Conservation (phyloP, 768 basidiomycete species). For the Pleurotus citrinopileatus region DNA sequence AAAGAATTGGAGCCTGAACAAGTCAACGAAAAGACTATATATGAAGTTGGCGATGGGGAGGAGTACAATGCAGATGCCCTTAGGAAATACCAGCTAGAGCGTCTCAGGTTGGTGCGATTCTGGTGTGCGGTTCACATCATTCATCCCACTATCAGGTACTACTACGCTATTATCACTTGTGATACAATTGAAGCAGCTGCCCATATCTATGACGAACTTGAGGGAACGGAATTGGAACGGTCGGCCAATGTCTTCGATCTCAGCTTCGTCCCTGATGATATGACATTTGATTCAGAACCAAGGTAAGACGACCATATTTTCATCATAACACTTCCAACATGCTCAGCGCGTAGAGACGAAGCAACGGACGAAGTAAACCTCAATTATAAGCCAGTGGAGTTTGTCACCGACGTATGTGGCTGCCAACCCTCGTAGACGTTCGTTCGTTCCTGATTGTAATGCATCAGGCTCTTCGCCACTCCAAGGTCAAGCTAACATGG, state of each 20-base stretch:
- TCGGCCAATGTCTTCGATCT: slow-evolving; percentile 96
- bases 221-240: slow-evolving; percentile 93
- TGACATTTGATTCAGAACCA: slow-evolving; percentile 78
- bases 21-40: slow-evolving; percentile 61
- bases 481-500: slow-evolving; percentile 98
- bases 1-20: slow-evolving; percentile 46
- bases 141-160: slow-evolving; percentile 58
- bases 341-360: slow-evolving; percentile 61
- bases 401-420: slow-evolving; percentile 81
- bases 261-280: slow-evolving; percentile 88
- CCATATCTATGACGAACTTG: slow-evolving; percentile 81
- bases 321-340: background rate
- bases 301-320: slow-evolving; percentile 41
- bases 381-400: slow-evolving; percentile 77
- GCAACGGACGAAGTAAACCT: slow-evolving; percentile 61
- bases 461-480: slow-evolving; percentile 87
- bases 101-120: slow-evolving; percentile 64
- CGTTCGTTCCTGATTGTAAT: background rate
- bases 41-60: slow-evolving; percentile 57
- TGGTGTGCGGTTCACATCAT: slow-evolving; percentile 1
- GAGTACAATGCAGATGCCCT: slow-evolving; percentile 86
- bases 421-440: background rate
- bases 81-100: slow-evolving; percentile 88
- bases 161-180: slow-evolving; percentile 92
- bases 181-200: slow-evolving; percentile 73